Base-by-base conservation (phyloP, 1,284 basidiomycete genomes). In the Papiliotrema flavescens region DNA sequence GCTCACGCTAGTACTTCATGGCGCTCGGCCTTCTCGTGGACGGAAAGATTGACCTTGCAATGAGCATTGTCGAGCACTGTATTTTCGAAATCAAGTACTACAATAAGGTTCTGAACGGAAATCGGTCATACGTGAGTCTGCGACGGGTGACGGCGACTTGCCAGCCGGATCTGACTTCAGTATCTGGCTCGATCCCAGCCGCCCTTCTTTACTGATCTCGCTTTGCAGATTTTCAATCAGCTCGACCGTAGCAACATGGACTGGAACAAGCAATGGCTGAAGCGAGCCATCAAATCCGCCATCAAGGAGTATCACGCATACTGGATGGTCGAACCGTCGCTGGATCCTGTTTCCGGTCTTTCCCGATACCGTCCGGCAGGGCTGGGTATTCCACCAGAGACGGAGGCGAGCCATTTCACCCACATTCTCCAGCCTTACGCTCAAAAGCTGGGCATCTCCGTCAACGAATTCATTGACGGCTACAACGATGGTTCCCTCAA, bases 281-380 rank as follows among this genome's bases (percentile, higher is more conserved):
- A 92, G 75, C 85, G 87, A 20, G 94, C 93, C 2, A 96, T 98
- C 58, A 88, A 89, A 70, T 91, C 95, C 3, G 93, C 95, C 26
- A 94, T 98, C 80, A 97, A 98, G 76, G 95, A 98, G 73, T 98
- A 98, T 75, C 93, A 98, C 80, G 91, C 88, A 36, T 86, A 98
- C 61, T 98, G 95, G 95, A 88, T 95, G 67, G 85, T 88, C 9
- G 85, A 89, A 71, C 96, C 94, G 19, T 86, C 95, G 24, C 87
- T 96, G 65, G 93, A 98, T 75, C 85, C 86, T 34, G 90, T 89
- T 77, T 91, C 91, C 5, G 94, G 95, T 36, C 83, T 98, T 14
- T 95, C 92, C 0, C 86, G 95, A 47, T 98, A 87, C 78, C 85
- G 93, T 26, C 95, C 95, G 4, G 89, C 88, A 58, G 95, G 96